phyloP scores from a whole-genome alignment of 2,329 filamentous ascomycete species.

The Colletotrichum truncatum region DNA sequence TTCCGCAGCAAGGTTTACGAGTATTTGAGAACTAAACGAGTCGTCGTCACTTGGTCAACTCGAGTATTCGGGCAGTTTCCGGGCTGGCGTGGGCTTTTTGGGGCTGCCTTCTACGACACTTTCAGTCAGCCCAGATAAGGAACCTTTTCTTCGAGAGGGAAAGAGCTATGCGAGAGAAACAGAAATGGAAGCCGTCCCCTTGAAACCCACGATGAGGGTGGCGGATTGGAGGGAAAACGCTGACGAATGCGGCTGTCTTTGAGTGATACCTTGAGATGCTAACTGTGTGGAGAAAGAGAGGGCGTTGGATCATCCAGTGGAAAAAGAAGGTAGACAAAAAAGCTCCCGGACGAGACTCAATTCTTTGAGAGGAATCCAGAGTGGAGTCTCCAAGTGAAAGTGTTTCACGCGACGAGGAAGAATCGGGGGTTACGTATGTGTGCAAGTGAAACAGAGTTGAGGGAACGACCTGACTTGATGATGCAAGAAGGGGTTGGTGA shows the following conservation, averaged over 20 bases:
- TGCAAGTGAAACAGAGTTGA: slow-evolving; percentile 20
- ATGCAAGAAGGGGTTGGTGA: not conserved
- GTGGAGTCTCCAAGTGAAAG: slow-evolving; percentile 17
- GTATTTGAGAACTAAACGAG: slow-evolving; percentile 17
- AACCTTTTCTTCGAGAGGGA: not conserved
- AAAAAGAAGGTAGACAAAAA: not conserved
- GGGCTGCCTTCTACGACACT: not conserved
- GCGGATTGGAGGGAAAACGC: slow-evolving; percentile 12
- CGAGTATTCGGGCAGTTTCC: not conserved
- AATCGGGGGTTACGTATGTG: slow-evolving; percentile 13
- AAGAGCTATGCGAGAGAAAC: not conserved
- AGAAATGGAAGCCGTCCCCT: slow-evolving; percentile 14
- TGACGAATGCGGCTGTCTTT: slow-evolving; percentile 25
- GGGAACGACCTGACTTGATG: not conserved
- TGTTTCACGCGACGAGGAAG: slow-evolving; percentile 27
- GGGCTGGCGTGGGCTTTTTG: not conserved
- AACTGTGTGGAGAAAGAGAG: not conserved
- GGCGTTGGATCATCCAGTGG: not conserved
- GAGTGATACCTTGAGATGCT: slow-evolving; percentile 19
- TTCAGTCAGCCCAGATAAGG: slow-evolving; percentile 7
- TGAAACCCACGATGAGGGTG: slow-evolving; percentile 9
- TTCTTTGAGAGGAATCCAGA: slow-evolving; percentile 18
- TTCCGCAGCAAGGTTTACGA: slow-evolving; percentile 33
- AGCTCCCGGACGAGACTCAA: not conserved
- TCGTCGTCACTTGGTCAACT: slow-evolving; percentile 16